These are phyloP conservation scores for Pythium chondricola DNA, from an alignment of 352 stramenopile species.

Conservation along the genomic window DNA sequence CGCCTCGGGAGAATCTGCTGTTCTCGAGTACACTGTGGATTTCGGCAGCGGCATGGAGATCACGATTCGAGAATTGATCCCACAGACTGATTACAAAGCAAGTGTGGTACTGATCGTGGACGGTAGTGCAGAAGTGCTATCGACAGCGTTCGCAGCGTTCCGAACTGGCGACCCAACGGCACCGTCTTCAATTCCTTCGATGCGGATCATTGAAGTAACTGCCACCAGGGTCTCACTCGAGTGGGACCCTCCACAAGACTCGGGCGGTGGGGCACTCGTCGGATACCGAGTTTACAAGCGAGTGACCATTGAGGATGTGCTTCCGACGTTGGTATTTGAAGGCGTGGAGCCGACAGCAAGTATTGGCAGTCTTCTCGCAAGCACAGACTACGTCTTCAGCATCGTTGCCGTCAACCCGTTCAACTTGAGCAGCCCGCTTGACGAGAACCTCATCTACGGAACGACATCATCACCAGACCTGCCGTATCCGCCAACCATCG, in stretches of 20 bases:
- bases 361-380: slow-evolving; percentile 21
- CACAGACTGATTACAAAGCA: slow-evolving; percentile 27
- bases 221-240: slow-evolving; percentile 24
- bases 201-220: slow-evolving; percentile 8
- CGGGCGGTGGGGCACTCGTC: slow-evolving; percentile 30
- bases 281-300: slow-evolving; percentile 20
- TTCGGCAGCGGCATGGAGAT: too few relatives aligned
- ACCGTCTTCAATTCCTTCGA: slow-evolving; percentile 6
- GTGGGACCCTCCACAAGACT: slow-evolving; percentile 30
- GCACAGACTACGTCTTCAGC: slow-evolving; percentile 26
- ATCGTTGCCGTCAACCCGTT: slow-evolving; percentile 43
- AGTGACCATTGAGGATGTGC: slow-evolving; percentile 13
- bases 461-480: slow-evolving; percentile 11
- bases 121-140: too few relatives aligned
- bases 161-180: background rate
- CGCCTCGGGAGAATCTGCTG: too few relatives aligned
- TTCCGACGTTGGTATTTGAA: slow-evolving; percentile 18
- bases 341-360: slow-evolving; percentile 9
- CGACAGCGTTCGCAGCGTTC: slow-evolving; percentile 1
- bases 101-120: background rate
- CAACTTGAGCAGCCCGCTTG: slow-evolving; percentile 18
- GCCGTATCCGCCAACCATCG: slow-evolving; percentile 17
- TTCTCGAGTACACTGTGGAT: too few relatives aligned
- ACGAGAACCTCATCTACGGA: slow-evolving; percentile 14
- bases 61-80: too few relatives aligned